phyloP scores from a whole-genome alignment of 176 grass and related monocot species.

The Cenchrus purpureus region DNA sequence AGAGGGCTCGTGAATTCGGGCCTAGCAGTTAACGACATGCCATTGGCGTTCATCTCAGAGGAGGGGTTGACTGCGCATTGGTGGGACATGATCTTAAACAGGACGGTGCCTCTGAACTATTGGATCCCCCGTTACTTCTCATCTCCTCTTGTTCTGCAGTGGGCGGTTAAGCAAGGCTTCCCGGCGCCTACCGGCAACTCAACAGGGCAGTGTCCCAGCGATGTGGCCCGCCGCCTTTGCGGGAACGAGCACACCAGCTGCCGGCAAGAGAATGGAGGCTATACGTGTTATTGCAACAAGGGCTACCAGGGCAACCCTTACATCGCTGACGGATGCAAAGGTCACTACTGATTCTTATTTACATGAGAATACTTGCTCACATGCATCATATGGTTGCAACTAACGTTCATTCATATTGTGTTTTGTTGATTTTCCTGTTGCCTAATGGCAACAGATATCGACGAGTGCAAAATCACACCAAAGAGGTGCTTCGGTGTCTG shows the following conservation, averaged over 20 bases:
- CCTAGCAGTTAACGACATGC: no score
- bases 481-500: not conserved
- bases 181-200: not conserved
- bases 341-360: not conserved
- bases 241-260: not conserved
- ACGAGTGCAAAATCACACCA: not conserved
- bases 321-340: not conserved
- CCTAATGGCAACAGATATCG: not conserved
- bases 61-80: not conserved
- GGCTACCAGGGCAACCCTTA: not conserved
- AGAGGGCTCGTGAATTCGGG: not conserved
- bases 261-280: not conserved
- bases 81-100: not conserved
- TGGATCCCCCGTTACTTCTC: no score
- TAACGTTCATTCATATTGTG: no score
- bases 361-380: no score
- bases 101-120: no score
- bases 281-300: not conserved
- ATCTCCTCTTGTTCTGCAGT: not conserved
- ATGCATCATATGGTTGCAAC: no score
- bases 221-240: not conserved
- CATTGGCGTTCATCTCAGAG: not conserved
- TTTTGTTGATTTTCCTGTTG: not conserved
- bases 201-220: not conserved
- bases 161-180: not conserved